Evolutionary conservation across 768 basidiomycete genomes (phyloP), one percentile per base, ranked within the genome.

Genomic region (Termitomyces sp.): DNA sequence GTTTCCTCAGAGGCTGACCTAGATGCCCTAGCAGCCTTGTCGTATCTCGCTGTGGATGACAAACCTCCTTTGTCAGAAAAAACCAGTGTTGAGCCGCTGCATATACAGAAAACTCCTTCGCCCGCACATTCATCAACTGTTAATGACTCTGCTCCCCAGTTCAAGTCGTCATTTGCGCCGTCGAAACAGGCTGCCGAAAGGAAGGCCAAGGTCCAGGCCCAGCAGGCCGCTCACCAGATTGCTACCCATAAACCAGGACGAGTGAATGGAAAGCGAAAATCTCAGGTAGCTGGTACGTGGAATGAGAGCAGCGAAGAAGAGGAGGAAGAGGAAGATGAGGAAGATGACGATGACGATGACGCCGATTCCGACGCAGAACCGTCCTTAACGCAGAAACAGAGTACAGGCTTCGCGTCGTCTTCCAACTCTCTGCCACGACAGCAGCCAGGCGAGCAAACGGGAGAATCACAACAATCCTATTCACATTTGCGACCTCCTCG

Each of bases 151-250:
- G 57, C 49, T 9, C 52, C 71, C 1, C 80, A 82, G 53, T 89
- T 80, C 72, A 85, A 84, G 52, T 95, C 94, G 0, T 94, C 95
- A 3, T 98, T 98, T 67, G 90, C 93, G 0, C 87, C 87, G 2
- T 91, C 89, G 17, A 89, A 82, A 64, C 84, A 87, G 60, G 93
- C 93, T 39, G 83, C 84, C 21, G 88, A 98, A 66, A 81, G 96
- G 52, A 88, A 89, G 63, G 89, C 90, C 8, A 91, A 89, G 66
- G 79, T 82, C 14, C 86, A 95, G 65, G 91, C 88, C 11, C 88
- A 91, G 61, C 88, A 92, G 65, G 88, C 83, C 44, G 91, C 91
- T 0, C 82, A 87, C 32, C 83, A 92, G 42, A 88, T 88, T 40
- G 92, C 89, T 11, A 82, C 77, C 43, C 83, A 86, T 55, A 82